These are phyloP conservation scores for Melampsora larici-populina DNA, from an alignment of 1,284 basidiomycete species.

Conservation along the genomic window DNA sequence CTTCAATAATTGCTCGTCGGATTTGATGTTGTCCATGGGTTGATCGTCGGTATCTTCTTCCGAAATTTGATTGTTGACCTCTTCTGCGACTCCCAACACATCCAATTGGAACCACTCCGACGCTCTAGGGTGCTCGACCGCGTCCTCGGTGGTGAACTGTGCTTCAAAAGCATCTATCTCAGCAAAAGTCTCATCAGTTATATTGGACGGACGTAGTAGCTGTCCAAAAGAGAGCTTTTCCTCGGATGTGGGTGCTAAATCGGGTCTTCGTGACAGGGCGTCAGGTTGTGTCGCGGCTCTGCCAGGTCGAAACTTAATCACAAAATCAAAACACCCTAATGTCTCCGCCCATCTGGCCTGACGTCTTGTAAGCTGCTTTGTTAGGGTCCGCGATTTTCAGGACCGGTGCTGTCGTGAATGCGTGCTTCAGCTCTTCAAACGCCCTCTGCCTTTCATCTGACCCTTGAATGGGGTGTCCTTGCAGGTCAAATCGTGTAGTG, in stretches of 20 bases:
- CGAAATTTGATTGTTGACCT: neutral
- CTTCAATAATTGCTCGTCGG: too few species aligned
- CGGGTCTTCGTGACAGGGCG: neutral
- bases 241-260: neutral
- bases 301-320: neutral
- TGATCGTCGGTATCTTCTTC: neutral
- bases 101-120: too few species aligned
- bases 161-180: neutral
- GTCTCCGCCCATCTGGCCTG: too few species aligned
- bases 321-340: too few species aligned
- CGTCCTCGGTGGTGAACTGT: neutral
- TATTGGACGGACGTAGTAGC: neutral
- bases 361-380: too few species aligned
- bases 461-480: conserved; percentile 45
- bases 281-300: neutral
- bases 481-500: conserved; percentile 50
- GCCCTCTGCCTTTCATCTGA: neutral
- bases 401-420: conserved; percentile 50
- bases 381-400: too few species aligned
- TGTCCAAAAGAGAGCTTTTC: neutral
- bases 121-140: too few species aligned
- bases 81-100: neutral
- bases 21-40: neutral
- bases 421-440: neutral
- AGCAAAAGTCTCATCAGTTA: neutral